Conservation (phyloP, 371 early-diverging fungal species). For the Mucor sp. region DNA sequence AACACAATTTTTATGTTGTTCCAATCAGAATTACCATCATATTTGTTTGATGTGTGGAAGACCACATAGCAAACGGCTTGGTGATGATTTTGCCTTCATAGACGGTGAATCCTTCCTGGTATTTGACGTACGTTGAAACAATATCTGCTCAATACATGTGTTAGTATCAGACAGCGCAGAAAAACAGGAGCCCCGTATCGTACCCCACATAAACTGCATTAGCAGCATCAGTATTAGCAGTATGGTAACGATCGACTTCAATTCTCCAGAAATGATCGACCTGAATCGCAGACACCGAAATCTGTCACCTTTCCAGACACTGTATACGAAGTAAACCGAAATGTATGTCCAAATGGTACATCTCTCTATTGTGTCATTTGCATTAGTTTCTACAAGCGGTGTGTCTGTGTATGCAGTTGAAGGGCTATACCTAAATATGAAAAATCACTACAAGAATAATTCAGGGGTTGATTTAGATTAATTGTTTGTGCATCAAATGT, state of each 20-base stretch:
- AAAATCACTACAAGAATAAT: slow-evolving; percentile 33
- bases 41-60: slow-evolving; percentile 21
- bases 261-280: slow-evolving; percentile 34
- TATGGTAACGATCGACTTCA: slow-evolving; percentile 41
- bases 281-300: slow-evolving; percentile 31
- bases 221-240: slow-evolving; percentile 32
- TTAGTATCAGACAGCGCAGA: background rate
- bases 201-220: slow-evolving; percentile 41
- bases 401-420: background rate
- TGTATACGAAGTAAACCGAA: slow-evolving; percentile 19
- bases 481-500: background rate
- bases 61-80: slow-evolving; percentile 35
- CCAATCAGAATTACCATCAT: slow-evolving; percentile 18
- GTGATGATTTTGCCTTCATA: slow-evolving; percentile 23
- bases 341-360: slow-evolving; percentile 29
- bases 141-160: slow-evolving; percentile 19
- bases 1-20: background rate
- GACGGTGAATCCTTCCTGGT: slow-evolving; percentile 34
- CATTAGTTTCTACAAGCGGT: background rate
- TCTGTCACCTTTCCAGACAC: slow-evolving; percentile 27
- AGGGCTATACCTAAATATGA: slow-evolving; percentile 37
- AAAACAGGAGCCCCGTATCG: background rate
- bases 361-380: slow-evolving; percentile 22
- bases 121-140: slow-evolving; percentile 39
- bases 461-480: background rate